These are phyloP conservation scores for Cryptosporidium bovis DNA, from an alignment of 169 alveolate genomes.

Conservation along the genomic window DNA sequence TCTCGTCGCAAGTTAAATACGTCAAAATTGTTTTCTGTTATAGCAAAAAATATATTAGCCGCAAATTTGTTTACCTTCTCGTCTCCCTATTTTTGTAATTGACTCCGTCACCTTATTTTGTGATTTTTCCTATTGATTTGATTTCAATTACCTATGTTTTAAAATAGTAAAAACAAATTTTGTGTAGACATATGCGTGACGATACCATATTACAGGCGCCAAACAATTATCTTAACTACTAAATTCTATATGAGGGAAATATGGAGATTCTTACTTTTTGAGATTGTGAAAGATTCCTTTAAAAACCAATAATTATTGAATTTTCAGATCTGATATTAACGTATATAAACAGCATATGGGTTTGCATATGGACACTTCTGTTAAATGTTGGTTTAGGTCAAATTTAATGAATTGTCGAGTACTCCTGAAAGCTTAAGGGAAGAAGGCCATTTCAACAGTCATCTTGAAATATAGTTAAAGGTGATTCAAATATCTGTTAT, in stretches of 20 bases:
- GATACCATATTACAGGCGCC: conserved; percentile 49
- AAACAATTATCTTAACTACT: conserved; percentile 1
- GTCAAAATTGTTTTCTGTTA: no score
- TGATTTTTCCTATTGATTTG: background rate
- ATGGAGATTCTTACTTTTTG: background rate
- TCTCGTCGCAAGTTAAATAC: no score
- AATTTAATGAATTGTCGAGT: conserved; percentile 49
- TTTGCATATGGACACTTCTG: conserved; percentile 41
- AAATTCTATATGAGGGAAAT: background rate
- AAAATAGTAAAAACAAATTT: background rate
- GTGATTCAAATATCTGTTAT: background rate
- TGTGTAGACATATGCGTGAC: conserved; percentile 28
- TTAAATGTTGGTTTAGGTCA: conserved; percentile 29
- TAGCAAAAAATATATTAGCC: conserved; percentile 4
- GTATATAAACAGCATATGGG: conserved; percentile 24
- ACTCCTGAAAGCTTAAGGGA: conserved; percentile 15
- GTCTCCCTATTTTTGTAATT: conserved; percentile 12
- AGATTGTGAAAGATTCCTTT: no score
- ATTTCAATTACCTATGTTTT: background rate
- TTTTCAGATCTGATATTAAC: background rate
- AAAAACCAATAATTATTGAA: no score
- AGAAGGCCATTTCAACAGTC: conserved; percentile 4
- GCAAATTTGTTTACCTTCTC: conserved; percentile 25
- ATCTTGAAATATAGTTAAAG: background rate
- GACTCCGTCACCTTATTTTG: background rate